Conservation (phyloP, 805 yeast species). For the Cyberlindnera amylophila region DNA sequence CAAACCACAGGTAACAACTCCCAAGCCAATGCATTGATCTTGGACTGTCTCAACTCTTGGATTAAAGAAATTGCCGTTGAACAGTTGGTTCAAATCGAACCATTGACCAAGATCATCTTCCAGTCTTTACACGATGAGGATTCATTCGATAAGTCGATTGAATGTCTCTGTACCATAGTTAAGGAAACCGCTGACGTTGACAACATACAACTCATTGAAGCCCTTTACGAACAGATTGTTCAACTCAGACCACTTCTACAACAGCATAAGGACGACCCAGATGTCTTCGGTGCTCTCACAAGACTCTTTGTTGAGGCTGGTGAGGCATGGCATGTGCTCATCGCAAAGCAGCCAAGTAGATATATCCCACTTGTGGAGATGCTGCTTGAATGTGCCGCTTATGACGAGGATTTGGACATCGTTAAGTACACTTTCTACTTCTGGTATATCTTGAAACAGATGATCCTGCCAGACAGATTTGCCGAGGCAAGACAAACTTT, state of each 20-base stretch:
- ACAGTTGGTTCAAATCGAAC: constrained; percentile 55
- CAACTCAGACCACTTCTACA: constrained; percentile 51
- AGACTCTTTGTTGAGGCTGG: constrained; percentile 88
- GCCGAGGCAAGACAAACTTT: constrained; percentile 47
- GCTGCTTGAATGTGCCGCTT: constrained; percentile 63
- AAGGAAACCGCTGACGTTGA: constrained; percentile 79
- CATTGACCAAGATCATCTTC: constrained; percentile 68
- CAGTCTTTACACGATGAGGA: constrained; percentile 53
- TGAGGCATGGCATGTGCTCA: constrained; percentile 88
- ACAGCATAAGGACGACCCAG: constrained; percentile 40
- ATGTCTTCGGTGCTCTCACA: constrained; percentile 63
- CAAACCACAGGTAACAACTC: constrained; percentile 29
- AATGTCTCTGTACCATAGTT: constrained; percentile 78
- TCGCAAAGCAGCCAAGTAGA: constrained; percentile 65
- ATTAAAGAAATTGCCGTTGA: constrained; percentile 78
- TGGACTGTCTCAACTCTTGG: constrained; percentile 88
- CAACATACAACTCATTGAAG: constrained; percentile 55
- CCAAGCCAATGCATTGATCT: constrained; percentile 40
- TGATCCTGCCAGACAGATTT: constrained; percentile 54
- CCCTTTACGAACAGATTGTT: constrained; percentile 66
- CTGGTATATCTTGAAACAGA: constrained; percentile 80
- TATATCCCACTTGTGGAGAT: constrained; percentile 74
- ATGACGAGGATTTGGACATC: constrained; percentile 81
- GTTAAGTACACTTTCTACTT: constrained; percentile 89
- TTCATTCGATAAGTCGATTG: constrained; percentile 80